Base-by-base conservation (phyloP, 306 rosid genomes). In the Arachis hypogaea region DNA sequence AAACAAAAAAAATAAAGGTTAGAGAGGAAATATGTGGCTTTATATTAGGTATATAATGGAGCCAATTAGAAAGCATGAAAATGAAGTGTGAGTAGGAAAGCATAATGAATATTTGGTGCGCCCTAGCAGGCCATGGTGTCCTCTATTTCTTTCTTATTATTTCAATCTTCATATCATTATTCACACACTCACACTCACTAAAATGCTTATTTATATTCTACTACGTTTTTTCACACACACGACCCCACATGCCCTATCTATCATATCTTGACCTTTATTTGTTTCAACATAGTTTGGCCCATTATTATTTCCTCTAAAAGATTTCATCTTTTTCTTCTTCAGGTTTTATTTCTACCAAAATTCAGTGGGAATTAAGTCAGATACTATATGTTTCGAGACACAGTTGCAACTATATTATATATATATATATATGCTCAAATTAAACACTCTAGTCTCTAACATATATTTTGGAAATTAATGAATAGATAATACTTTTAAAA, bases 51-150 rank as follows among this genome's bases (percentile, higher is more conserved):
- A 52, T 52, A 52, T 2, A 33, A 33, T 5, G 58, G 2, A 5
- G 58, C 58, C 58, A 52, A 52, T 52, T 18, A 52, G 14, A 14
- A 2, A 22, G 2, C 28, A 52, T 14, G 58, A 5, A 52, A 52
- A 52, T 52, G 58, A 52, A n/a, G 58, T 18, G 28, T 52, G 58
- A 52, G 58, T 52, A 52, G 58, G 58, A 52, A n/a, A n/a, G 28
- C 58, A 52, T 14, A 52, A 52, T n/a, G 1, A n/a, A 51, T 51
- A 47, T 50, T 10, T 50, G 56, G 56, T 11, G 56, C 56, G 18
- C 18, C 56, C 56, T 50, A 11, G 56, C 56, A 50, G 22, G 58
- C 28, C 58, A 6, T 52, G 7, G 29, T 12, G 16, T 16, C 16
- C 5, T 9, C 54, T 14, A 22, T 22, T 14, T 9, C 14, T 4